Evolutionary conservation across 805 yeast genomes (phyloP), one percentile per base, ranked within the genome.

Genomic region (Kluyveromyces wickerhamii): DNA sequence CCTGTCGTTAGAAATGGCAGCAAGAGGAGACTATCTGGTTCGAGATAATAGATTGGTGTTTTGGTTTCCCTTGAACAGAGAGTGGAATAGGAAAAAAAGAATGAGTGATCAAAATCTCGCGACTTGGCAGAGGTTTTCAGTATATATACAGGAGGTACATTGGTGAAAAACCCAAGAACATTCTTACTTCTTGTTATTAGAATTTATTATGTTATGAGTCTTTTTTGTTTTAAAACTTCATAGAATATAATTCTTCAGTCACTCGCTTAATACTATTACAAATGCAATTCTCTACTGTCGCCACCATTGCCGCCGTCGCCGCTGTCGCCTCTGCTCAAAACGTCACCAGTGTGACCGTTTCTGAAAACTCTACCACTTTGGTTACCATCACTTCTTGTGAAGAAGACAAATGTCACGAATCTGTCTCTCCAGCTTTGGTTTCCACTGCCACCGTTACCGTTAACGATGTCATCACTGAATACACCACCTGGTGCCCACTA

Each of bases 211-310:
- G 7, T 29, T 21, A n/a, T n/a, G n/a, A n/a, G n/a, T 17, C 19
- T 16, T 31, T 19, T 28, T 28, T 35, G 15, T 17, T 21, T 28
- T 20, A 13, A n/a, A 21, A 27, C 31, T 19, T 20, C 42, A 51
- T 42, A 46, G 49, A 49, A 48, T 38, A 29, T 36, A 27, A 29
- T 35, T 46, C 48, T 44, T 43, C 54, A 46, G 52, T 48, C 57
- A 42, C 45, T 54, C 57, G 55, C 59, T 52, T 47, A 36, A 31
- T 23, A 28, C 23, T 27, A 30, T 34, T 32, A 39, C 47, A 44
- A 60, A 63, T 62, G 67, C 63, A 61, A 55, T 59, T 60, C 60
- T 55, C 66, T 38, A 60, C 62, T 48, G 50, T 60, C 57, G 28
- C 28, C 22, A 4, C 47, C 24, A 43, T 48, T 34, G 51, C 39